phyloP scores from a whole-genome alignment of 495 filamentous ascomycete genomes.

The Usnea hakonensis region DNA sequence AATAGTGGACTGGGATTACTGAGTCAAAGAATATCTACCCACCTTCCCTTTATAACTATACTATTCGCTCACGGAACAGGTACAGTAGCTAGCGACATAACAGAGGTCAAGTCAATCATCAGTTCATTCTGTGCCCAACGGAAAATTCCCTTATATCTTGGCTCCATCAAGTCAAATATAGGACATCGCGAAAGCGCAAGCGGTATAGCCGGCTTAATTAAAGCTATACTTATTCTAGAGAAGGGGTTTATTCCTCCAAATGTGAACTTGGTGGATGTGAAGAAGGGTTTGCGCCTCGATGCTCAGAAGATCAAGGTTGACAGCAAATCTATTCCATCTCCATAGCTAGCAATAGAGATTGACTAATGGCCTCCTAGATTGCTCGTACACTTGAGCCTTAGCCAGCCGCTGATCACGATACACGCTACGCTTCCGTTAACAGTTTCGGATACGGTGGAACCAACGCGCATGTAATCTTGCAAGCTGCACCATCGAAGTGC shows the following conservation, averaged over 20 bases:
- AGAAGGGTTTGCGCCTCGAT: conserved; percentile 23
- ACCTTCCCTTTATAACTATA: no score
- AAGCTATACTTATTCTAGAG: conserved; percentile 41
- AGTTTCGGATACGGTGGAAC: no score
- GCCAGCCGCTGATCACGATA: no score
- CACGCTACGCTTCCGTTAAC: no score
- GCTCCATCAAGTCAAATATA: neutral
- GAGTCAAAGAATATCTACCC: no score
- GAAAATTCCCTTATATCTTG: no score
- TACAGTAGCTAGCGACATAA: conserved; percentile 42
- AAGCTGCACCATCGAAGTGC: no score
- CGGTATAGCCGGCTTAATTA: conserved; percentile 35
- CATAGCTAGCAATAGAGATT: no score
- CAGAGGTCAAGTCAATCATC: conserved; percentile 36
- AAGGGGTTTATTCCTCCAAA: conserved; percentile 42
- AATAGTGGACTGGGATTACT: no score
- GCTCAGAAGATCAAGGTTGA: conserved; percentile 7
- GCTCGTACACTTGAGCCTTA: no score
- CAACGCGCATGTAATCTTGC: no score
- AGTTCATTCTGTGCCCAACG: conserved; percentile 17
- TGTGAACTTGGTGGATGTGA: conserved; percentile 38
- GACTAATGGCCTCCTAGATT: no score
- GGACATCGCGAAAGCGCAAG: conserved; percentile 8
- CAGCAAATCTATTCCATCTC: neutral
- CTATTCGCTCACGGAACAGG: conserved; percentile 50